Conservation (phyloP, 441 rosid genomes). For the Populus trichocarpa region DNA sequence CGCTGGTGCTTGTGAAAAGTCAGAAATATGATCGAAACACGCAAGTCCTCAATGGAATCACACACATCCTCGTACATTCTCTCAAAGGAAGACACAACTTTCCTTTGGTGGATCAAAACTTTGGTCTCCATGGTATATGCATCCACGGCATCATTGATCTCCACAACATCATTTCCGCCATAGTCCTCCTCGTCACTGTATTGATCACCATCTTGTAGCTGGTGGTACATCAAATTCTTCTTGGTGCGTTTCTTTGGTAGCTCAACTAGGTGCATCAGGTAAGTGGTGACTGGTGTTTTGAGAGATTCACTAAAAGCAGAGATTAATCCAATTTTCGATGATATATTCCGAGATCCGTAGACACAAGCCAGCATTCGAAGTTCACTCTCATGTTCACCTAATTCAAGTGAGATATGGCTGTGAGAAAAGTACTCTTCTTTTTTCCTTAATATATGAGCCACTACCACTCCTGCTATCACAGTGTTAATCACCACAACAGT, state of each 20-base stretch:
- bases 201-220: constrained; percentile 54
- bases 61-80: constrained; percentile 71
- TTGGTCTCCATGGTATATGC: constrained; percentile 45
- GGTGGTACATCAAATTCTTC: constrained; percentile 56
- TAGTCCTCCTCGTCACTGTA: constrained; percentile 68
- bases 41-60: constrained; percentile 58
- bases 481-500: constrained; percentile 50
- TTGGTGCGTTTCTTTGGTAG: constrained; percentile 52
- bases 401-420: constrained; percentile 46
- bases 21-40: constrained; percentile 59
- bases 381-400: constrained; percentile 44
- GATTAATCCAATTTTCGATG: constrained; percentile 44
- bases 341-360: constrained; percentile 67
- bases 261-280: constrained; percentile 72
- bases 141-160: constrained; percentile 67
- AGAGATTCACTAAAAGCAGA: constrained; percentile 48
- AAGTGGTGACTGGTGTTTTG: constrained; percentile 41
- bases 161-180: constrained; percentile 69
- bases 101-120: constrained; percentile 46
- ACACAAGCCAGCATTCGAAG: constrained; percentile 66
- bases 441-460: constrained; percentile 39
- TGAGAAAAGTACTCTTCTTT: constrained; percentile 41
- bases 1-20: constrained; percentile 92
- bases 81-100: constrained; percentile 51
- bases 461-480: constrained; percentile 48